Evolutionary conservation across 169 alveolate genomes (phyloP).

Genomic region (Eimeria maxima): DNA sequence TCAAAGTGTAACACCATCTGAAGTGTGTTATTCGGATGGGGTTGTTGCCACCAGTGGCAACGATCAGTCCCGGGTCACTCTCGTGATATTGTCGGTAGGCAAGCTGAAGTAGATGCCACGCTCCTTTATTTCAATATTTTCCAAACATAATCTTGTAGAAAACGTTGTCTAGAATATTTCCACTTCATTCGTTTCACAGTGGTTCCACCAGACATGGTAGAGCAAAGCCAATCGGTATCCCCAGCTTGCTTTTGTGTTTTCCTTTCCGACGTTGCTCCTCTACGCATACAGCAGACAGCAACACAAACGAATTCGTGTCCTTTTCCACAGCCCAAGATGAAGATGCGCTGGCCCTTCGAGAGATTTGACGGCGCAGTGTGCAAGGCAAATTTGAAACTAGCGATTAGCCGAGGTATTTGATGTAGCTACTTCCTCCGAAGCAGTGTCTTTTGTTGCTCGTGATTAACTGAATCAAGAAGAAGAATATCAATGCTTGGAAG

Average conservation of each 20-base stretch:
- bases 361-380: slow-evolving; percentile 71
- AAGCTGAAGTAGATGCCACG: background rate
- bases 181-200: background rate
- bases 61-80: background rate
- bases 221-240: background rate
- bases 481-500: too few relatives aligned
- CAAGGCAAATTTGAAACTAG: slow-evolving; percentile 80
- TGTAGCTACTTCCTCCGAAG: background rate
- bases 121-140: background rate
- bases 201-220: slow-evolving; percentile 1
- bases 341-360: slow-evolving; percentile 74
- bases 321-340: background rate
- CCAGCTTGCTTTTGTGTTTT: background rate
- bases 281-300: background rate
- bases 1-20: background rate
- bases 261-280: background rate
- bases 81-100: background rate
- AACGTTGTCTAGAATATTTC: background rate
- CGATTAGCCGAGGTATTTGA: slow-evolving; percentile 76
- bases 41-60: slow-evolving; percentile 2
- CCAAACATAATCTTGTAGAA: background rate
- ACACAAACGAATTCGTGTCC: background rate
- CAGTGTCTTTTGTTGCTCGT: too few relatives aligned
- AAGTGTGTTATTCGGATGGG: background rate
- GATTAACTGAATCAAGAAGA: too few relatives aligned